A percentile compares a stretch with the other conserved stretches of the same genome.
These are phyloP conservation scores for Tylopilus sp. DNA, from an alignment of 768 basidiomycete species.

Conservation along the genomic window DNA sequence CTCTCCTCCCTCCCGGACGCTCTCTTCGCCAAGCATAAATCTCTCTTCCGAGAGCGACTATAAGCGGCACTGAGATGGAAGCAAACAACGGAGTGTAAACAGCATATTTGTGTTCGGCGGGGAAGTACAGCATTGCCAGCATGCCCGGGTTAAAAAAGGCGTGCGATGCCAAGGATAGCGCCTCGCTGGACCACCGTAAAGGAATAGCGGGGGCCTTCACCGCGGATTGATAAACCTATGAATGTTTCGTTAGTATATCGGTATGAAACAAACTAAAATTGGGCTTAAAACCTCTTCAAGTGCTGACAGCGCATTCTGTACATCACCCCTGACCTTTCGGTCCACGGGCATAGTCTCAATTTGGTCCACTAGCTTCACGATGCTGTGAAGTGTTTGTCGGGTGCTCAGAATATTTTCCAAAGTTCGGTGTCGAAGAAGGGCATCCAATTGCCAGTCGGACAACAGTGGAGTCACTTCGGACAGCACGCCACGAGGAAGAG, in stretches of 20 bases:
- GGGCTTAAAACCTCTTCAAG: constrained; percentile 60
- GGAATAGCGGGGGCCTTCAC: constrained; percentile 30
- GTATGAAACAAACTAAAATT: not conserved
- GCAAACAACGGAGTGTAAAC: constrained; percentile 96
- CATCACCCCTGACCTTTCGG: constrained; percentile 67
- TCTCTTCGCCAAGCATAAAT: constrained; percentile 54
- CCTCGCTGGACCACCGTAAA: constrained; percentile 58
- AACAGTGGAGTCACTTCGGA: constrained; percentile 31
- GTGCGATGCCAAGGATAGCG: constrained; percentile 64
- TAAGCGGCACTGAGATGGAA: constrained; percentile 78
- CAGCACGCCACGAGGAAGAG: constrained; percentile 47
- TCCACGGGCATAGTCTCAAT: constrained; percentile 93
- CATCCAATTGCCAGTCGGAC: constrained; percentile 79
- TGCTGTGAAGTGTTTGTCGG: constrained; percentile 76
- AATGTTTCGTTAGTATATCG: constrained; percentile 8
- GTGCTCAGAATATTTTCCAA: constrained; percentile 65
- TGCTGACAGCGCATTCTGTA: constrained; percentile 64
- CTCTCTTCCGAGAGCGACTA: constrained; percentile 74
- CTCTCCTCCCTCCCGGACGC: constrained; percentile 8
- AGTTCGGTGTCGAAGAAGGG: constrained; percentile 66
- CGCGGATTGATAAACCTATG: constrained; percentile 23
- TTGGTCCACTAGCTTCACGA: constrained; percentile 77
- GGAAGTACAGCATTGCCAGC: constrained; percentile 95
- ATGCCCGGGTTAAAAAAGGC: constrained; percentile 98
- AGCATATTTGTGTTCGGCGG: constrained; percentile 95